A percentile compares a stretch with the other conserved stretches of the same genome.
Conservation (phyloP, 2,329 filamentous ascomycete genomes). For the Coniochaeta prunicola region DNA sequence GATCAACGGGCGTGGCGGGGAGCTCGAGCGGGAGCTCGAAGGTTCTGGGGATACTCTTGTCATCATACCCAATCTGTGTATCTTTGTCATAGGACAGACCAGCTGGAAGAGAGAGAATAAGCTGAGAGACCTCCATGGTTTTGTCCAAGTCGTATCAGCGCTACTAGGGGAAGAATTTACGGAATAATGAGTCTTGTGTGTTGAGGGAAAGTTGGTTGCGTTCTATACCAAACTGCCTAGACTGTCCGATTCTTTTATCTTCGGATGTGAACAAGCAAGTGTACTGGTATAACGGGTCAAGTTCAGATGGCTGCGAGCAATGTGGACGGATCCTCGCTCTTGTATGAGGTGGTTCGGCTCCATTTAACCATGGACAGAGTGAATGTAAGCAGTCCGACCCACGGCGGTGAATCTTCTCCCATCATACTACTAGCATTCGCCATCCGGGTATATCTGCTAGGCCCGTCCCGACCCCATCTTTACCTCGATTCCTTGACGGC, state of each 20-base stretch:
- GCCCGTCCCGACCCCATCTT: not conserved
- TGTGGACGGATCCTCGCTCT: too few relatives aligned
- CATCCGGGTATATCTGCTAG: not conserved
- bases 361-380: not conserved
- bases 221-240: not conserved
- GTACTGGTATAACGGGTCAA: not conserved
- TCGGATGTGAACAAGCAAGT: not conserved
- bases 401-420: not conserved
- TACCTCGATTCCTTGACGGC: not conserved
- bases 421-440: not conserved
- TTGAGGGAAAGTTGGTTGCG: not conserved
- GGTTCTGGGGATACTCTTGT: not conserved
- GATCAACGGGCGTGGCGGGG: not conserved
- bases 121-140: not conserved
- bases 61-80: not conserved
- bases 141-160: not conserved
- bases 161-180: too few relatives aligned
- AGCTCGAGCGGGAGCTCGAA: conserved; percentile 1
- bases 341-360: not conserved
- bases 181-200: not conserved
- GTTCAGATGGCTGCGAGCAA: not conserved
- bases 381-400: not conserved
- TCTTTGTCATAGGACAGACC: not conserved
- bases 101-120: not conserved
- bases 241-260: not conserved